Evolutionary conservation across 2,329 filamentous ascomycete genomes (phyloP).

Genomic region (Aspergillus novoparasiticus): DNA sequence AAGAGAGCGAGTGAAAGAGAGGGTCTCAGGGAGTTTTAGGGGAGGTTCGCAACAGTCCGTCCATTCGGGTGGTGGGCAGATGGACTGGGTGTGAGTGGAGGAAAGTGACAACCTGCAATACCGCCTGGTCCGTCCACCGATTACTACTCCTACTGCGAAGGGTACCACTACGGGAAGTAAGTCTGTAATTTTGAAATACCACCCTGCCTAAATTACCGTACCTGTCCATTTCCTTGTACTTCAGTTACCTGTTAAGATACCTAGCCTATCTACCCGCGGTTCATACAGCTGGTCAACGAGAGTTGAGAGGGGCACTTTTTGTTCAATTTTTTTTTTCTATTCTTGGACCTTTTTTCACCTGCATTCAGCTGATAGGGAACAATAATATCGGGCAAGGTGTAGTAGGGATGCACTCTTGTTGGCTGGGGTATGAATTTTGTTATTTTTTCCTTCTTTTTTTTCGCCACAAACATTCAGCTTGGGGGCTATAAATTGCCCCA

Average conservation of each 20-base stretch:
- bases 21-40: constrained; percentile 15
- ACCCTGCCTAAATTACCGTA: background rate
- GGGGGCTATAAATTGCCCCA: background rate
- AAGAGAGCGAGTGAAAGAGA: constrained; percentile 7
- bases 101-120: constrained; percentile 7
- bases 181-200: background rate
- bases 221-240: background rate
- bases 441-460: background rate
- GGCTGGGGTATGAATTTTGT: background rate
- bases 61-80: constrained; percentile 10
- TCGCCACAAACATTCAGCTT: constrained; percentile 1
- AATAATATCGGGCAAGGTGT: background rate
- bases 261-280: background rate
- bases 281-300: background rate
- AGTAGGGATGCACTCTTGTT: background rate
- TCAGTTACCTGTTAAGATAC: background rate
- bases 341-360: background rate
- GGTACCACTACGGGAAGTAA: background rate
- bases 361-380: background rate
- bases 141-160: background rate
- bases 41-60: constrained; percentile 13
- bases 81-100: constrained; percentile 6
- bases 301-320: background rate
- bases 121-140: constrained; percentile 6
- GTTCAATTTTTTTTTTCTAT: background rate